phyloP scores from a whole-genome alignment of 2,329 filamentous ascomycete genomes.

The Colletotrichum tropicicola region DNA sequence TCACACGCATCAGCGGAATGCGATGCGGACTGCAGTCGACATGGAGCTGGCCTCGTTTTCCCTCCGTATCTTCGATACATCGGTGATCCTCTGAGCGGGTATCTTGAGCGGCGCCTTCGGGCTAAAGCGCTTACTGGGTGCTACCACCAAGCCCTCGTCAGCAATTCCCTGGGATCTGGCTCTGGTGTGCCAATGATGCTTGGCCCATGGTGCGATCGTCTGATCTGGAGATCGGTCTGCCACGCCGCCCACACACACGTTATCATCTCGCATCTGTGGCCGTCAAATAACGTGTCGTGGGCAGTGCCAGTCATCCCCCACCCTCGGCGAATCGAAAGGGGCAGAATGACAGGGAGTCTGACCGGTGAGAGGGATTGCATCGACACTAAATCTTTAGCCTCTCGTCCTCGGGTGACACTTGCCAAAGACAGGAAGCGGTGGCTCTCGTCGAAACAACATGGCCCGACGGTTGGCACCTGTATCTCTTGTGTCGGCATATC shows the following conservation, averaged over 20 bases:
- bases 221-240: slow-evolving; percentile 33
- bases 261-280: slow-evolving; percentile 19
- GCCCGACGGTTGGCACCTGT: background rate
- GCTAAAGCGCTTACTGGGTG: slow-evolving; percentile 4
- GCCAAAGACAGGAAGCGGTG: background rate
- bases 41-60: background rate
- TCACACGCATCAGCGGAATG: background rate
- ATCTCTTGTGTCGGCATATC: background rate
- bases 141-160: slow-evolving; percentile 6
- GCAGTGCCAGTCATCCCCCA: background rate
- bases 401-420: slow-evolving; percentile 1
- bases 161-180: slow-evolving; percentile 19
- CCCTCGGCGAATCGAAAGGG: slow-evolving; percentile 6
- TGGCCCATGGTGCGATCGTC: slow-evolving; percentile 29
- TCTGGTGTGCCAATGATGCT: slow-evolving; percentile 18
- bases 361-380: slow-evolving; percentile 19
- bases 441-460: background rate
- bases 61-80: background rate
- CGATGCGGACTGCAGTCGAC: background rate
- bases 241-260: slow-evolving; percentile 24
- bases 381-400: background rate
- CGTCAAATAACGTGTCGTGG: slow-evolving; percentile 6
- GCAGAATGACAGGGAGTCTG: background rate
- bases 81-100: background rate
- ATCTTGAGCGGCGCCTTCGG: slow-evolving; percentile 11